Evolutionary conservation across 805 yeast genomes (phyloP), one percentile per base, ranked within the genome.

Genomic region (Helenozyma baotianmanensis): DNA sequence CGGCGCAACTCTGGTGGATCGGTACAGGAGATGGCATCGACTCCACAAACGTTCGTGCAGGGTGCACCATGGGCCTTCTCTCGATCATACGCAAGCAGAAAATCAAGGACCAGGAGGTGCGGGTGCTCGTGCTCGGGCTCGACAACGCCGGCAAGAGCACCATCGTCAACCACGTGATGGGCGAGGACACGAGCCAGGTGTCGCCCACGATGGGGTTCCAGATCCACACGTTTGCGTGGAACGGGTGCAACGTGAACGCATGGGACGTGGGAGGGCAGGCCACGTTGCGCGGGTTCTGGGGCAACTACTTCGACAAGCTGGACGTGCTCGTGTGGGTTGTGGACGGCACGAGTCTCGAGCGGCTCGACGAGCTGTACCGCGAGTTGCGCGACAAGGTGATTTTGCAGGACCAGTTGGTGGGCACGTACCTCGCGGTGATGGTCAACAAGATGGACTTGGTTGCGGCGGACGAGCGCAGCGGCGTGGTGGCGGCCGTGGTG

Each of bases 91-190:
- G 80, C 48, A 88, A 87, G 53, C 95, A 86, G 51, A 82, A 86
- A 60, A 64, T 75, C 25, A 87, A 85, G 54, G 96, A 86, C 45
- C 67, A 69, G 34, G 95, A 88, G 54, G 60, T 84, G 21, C 64
- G 96, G 14, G 71, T 87, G 16, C 64, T 90, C 14, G 68, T 85
- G 36, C 70, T 89, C 9, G 97, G 97, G 0, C 72, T 89, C 3
- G 97, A 89, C 53, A 87, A 86, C 55, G 75, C 96, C 1, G 97
- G 97, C 2, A 89, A 89, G 55, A 83, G 96, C 2, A 84, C 96
- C 0, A 73, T 90, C 2, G 80, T 88, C 14, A 78, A 78, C 37
- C 52, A 64, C 13, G 51, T 85, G 11, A 63, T 82, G 58, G 42
- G 65, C 16, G 62, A 70, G 42, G 76, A 77, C 38, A 66, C 72